A percentile compares a stretch with the other conserved stretches of the same genome.
Conservation (phyloP, 495 filamentous ascomycete species). For the Podospora comata region DNA sequence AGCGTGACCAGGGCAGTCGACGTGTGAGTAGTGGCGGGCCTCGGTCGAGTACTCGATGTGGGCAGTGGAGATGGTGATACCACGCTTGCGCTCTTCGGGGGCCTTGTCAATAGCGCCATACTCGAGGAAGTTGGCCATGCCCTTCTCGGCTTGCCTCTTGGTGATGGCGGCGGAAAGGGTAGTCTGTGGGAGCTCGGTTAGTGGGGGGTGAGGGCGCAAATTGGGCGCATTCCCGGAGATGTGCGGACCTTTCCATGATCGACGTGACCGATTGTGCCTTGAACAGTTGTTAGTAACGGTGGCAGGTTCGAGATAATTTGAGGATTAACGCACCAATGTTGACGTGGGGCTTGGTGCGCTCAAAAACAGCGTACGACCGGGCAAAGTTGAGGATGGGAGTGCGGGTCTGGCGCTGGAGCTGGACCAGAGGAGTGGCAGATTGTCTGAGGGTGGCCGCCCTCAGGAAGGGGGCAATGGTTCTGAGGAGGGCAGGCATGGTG, state of each 20-base stretch:
- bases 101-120: slow-evolving; percentile 99
- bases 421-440: slow-evolving; percentile 62
- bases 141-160: slow-evolving; percentile 92
- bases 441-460: slow-evolving; percentile 64
- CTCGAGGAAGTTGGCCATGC: slow-evolving; percentile 87
- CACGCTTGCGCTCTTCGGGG: slow-evolving; percentile 97
- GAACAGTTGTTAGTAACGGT: slow-evolving; percentile 12
- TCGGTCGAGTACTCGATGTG: slow-evolving; percentile 98
- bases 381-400: slow-evolving; percentile 62
- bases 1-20: slow-evolving; percentile 98
- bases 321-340: slow-evolving; percentile 70
- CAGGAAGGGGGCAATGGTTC: slow-evolving; percentile 65
- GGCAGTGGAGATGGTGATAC: slow-evolving; percentile 97
- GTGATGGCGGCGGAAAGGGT: slow-evolving; percentile 98
- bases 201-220: slow-evolving; percentile 12
- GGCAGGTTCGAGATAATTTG: slow-evolving; percentile 8
- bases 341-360: slow-evolving; percentile 93
- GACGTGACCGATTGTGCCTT: slow-evolving; percentile 97
- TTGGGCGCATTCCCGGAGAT: slow-evolving; percentile 7
- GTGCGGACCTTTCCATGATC: slow-evolving; percentile 91
- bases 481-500: slow-evolving; percentile 63
- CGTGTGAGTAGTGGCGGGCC: slow-evolving; percentile 92
- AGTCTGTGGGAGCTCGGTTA: slow-evolving; percentile 60
- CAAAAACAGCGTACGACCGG: slow-evolving; percentile 75
- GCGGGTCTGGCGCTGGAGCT: slow-evolving; percentile 61